phyloP scores from a whole-genome alignment of 257 asterid genomes.

The Jasminum sambac region DNA sequence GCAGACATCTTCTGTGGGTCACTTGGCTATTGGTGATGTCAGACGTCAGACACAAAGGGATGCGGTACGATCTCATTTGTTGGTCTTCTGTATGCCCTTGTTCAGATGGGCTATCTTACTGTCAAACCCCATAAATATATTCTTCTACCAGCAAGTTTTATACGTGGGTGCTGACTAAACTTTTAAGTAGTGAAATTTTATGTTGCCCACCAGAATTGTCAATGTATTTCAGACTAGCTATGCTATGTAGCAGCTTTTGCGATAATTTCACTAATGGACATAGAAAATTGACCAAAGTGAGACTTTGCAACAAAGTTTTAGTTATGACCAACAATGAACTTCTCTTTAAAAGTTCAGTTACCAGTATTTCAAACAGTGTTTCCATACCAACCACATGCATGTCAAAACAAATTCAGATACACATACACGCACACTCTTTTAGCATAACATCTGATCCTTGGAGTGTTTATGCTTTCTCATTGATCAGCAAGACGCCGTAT shows the following conservation, averaged over 20 bases:
- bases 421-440: not conserved
- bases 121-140: not conserved
- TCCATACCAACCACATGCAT: not conserved
- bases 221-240: not conserved
- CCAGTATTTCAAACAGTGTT: not conserved
- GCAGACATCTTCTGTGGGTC: conserved; percentile 52
- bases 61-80: conserved; percentile 37
- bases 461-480: conserved; percentile 1
- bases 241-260: not conserved
- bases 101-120: not conserved
- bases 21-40: conserved; percentile 51
- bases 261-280: not conserved
- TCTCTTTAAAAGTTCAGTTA: not conserved
- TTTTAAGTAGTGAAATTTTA: not conserved
- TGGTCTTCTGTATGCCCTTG: not conserved
- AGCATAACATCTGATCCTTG: not conserved
- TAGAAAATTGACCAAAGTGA: not conserved
- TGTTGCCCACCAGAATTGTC: not conserved
- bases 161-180: not conserved
- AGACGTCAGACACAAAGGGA: conserved; percentile 58
- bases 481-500: conserved; percentile 67
- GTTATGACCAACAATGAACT: not conserved
- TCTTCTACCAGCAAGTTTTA: not conserved
- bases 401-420: not conserved
- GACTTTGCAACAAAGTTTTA: not conserved